Evolutionary conservation across 768 basidiomycete species (phyloP).

Genomic region (Sutorius australiensis): DNA sequence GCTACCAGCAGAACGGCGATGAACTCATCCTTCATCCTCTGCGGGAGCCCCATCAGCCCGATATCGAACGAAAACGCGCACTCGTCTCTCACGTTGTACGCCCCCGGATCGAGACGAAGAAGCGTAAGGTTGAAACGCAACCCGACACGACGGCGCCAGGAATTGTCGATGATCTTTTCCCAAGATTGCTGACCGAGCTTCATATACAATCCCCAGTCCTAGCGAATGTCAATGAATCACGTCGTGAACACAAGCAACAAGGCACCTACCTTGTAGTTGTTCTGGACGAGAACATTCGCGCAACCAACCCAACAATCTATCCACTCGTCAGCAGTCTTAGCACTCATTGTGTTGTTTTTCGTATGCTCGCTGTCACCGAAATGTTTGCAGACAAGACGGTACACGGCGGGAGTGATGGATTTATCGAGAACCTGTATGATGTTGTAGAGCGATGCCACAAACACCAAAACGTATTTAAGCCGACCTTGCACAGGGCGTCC

Average conservation of each 20-base stretch:
- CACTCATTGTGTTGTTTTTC: constrained; percentile 18
- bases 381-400: constrained; percentile 49
- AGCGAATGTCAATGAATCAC: not conserved
- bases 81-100: constrained; percentile 52
- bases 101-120: constrained; percentile 54
- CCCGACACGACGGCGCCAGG: constrained; percentile 55
- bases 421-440: constrained; percentile 44
- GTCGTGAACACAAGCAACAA: not conserved
- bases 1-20: constrained; percentile 51
- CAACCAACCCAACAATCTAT: constrained; percentile 75
- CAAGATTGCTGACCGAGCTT: constrained; percentile 49
- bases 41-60: constrained; percentile 1
- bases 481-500: constrained; percentile 46
- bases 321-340: constrained; percentile 48
- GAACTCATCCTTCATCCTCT: constrained; percentile 50
- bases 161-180: constrained; percentile 49
- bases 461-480: constrained; percentile 6
- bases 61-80: not conserved
- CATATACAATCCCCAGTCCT: constrained; percentile 65
- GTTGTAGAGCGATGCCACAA: not conserved
- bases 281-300: constrained; percentile 56
- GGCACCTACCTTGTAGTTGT: constrained; percentile 39
- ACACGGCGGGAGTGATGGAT: constrained; percentile 51
- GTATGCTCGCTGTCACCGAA: constrained; percentile 33
- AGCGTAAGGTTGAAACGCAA: constrained; percentile 57